These are phyloP conservation scores for Zizania palustris DNA, from an alignment of 202 grass and related monocot species.

Conservation along the genomic window DNA sequence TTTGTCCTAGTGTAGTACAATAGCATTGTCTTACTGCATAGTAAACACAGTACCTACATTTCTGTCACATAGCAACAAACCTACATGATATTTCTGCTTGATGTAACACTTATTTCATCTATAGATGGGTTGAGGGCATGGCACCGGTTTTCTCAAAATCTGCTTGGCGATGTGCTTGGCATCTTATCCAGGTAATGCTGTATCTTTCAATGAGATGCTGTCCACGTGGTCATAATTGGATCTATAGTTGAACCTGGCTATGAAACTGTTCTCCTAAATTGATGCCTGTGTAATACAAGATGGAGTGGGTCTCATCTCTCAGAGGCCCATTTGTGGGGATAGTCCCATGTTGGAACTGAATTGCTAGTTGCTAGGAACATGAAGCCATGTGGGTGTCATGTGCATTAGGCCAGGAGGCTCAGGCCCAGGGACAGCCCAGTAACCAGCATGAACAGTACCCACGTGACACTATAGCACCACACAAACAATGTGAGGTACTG, in stretches of 20 bases:
- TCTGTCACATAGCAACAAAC: slow-evolving; percentile 2
- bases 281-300: slow-evolving; percentile 16
- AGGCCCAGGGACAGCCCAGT: too few relatives aligned
- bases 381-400: slow-evolving; percentile 1
- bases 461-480: too few relatives aligned
- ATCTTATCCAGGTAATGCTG: slow-evolving; percentile 83
- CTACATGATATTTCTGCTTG: slow-evolving; percentile 22
- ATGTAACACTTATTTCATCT: slow-evolving; percentile 37
- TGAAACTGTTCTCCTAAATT: slow-evolving; percentile 19
- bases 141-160: slow-evolving; percentile 88
- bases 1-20: not conserved
- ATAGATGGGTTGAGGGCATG: slow-evolving; percentile 93
- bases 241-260: not conserved
- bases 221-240: slow-evolving; percentile 22
- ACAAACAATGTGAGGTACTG: too few relatives aligned
- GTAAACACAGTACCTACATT: not conserved
- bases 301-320: not conserved
- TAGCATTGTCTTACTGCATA: slow-evolving; percentile 7
- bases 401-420: too few relatives aligned
- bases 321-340: slow-evolving; percentile 16
- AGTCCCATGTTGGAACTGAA: not conserved
- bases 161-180: slow-evolving; percentile 89
- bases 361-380: not conserved
- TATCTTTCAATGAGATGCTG: slow-evolving; percentile 29
- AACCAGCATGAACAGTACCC: too few relatives aligned